Conservation (phyloP, 148 eudicot species). For the Silene uniflora region DNA sequence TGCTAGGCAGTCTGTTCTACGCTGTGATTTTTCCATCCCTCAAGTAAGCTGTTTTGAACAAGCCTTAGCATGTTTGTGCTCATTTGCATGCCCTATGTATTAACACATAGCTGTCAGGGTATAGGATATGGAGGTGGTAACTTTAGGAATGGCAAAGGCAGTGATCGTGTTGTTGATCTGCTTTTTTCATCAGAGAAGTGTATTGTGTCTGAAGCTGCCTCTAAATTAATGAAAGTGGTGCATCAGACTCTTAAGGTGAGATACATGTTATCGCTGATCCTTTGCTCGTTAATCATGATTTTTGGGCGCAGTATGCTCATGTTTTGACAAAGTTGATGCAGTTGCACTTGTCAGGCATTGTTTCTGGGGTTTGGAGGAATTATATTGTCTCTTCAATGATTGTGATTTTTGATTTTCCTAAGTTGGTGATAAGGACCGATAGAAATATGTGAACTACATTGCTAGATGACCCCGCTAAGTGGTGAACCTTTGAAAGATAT, state of each 20-base stretch:
- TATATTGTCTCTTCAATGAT: background rate
- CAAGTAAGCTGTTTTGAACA: constrained; percentile 43
- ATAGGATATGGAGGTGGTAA: constrained; percentile 29
- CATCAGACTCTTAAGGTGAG: constrained; percentile 82
- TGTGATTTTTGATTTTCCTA: constrained; percentile 1
- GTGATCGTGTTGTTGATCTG: constrained; percentile 51
- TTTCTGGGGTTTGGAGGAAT: background rate
- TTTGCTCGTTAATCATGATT: background rate
- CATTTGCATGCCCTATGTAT: constrained; percentile 3
- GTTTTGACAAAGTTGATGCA: background rate
- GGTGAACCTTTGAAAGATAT: background rate
- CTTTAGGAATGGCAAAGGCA: constrained; percentile 31
- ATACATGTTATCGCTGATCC: constrained; percentile 1
- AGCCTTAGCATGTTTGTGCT: constrained; percentile 11
- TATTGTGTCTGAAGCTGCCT: constrained; percentile 85
- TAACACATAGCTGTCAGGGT: constrained; percentile 43
- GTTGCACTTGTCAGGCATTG: background rate
- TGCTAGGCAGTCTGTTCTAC: constrained; percentile 76
- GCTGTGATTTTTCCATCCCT: constrained; percentile 62
- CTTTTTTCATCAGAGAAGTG: constrained; percentile 80
- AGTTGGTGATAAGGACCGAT: background rate
- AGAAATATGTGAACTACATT: background rate
- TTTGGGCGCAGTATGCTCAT: background rate
- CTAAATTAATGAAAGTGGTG: constrained; percentile 72
- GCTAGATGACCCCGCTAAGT: background rate